phyloP scores from a whole-genome alignment of 2,329 filamentous ascomycete genomes.

The Trichoderma harzianum region DNA sequence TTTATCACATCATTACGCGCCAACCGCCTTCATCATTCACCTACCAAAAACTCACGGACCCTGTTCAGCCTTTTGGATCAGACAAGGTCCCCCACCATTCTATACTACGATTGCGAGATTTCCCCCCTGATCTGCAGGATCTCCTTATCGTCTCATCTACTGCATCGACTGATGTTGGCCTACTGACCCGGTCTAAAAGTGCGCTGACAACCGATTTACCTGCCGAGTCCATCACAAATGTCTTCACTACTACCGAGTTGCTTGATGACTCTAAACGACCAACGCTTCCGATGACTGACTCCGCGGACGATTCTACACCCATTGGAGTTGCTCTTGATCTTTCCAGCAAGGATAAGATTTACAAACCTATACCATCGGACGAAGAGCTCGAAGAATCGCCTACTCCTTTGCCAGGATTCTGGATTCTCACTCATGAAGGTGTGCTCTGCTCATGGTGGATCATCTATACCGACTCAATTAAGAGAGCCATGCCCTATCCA shows the following conservation, averaged over 20 bases:
- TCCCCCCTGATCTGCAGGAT: constrained; percentile 76
- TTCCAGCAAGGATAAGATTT: constrained; percentile 75
- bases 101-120: constrained; percentile 72
- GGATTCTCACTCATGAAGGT: constrained; percentile 86
- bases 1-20: constrained; percentile 77
- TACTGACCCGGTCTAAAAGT: constrained; percentile 70
- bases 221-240: constrained; percentile 57
- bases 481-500: constrained; percentile 67
- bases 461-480: constrained; percentile 82
- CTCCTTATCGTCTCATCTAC: constrained; percentile 80
- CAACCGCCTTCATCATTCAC: constrained; percentile 57
- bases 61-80: constrained; percentile 68
- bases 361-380: constrained; percentile 71
- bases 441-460: constrained; percentile 86
- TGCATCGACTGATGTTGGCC: constrained; percentile 71
- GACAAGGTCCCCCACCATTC: constrained; percentile 72
- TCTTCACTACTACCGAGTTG: constrained; percentile 71
- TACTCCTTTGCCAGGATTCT: constrained; percentile 76
- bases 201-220: constrained; percentile 61
- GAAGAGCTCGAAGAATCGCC: constrained; percentile 75
- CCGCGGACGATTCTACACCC: constrained; percentile 64
- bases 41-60: constrained; percentile 71
- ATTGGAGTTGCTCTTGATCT: constrained; percentile 81
- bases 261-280: constrained; percentile 73
- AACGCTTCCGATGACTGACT: constrained; percentile 65